phyloP scores from a whole-genome alignment of 2,329 filamentous ascomycete species.

The Madurella fahalii region DNA sequence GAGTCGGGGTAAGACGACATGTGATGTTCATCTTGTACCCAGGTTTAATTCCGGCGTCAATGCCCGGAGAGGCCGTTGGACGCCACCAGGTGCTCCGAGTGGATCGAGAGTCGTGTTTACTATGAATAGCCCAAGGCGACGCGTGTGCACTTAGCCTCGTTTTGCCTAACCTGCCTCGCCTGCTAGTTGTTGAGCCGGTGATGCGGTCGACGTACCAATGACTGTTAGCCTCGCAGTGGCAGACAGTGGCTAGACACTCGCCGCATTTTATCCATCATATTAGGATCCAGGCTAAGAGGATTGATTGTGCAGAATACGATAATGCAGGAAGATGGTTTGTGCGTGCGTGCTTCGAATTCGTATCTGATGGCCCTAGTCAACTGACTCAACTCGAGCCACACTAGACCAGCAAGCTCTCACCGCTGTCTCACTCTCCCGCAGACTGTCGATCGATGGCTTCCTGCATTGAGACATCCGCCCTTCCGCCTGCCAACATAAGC shows the following conservation, averaged over 20 bases:
- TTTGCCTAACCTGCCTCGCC: neutral
- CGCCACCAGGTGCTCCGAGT: neutral
- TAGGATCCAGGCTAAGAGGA: too few species aligned
- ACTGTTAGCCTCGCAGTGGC: neutral
- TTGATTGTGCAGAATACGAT: too few species aligned
- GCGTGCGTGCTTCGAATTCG: too few species aligned
- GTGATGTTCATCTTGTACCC: neutral
- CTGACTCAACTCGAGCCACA: too few species aligned
- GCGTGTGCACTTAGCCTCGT: neutral
- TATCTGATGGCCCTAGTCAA: too few species aligned
- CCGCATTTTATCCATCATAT: neutral
- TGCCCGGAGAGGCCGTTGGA: neutral
- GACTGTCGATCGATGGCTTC: too few species aligned
- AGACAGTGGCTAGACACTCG: neutral
- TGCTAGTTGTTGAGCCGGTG: neutral
- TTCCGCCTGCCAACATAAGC: too few species aligned
- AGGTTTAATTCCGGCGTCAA: conserved; percentile 16
- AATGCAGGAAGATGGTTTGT: too few species aligned
- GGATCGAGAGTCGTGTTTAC: neutral
- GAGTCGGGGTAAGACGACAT: neutral
- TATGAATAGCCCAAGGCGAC: neutral
- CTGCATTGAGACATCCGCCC: too few species aligned
- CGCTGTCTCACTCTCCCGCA: too few species aligned
- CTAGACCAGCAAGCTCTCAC: too few species aligned
- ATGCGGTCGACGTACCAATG: neutral